Base-by-base conservation (phyloP, 192 early-diverging fungal species). In the Rhizophagus clarus region DNA sequence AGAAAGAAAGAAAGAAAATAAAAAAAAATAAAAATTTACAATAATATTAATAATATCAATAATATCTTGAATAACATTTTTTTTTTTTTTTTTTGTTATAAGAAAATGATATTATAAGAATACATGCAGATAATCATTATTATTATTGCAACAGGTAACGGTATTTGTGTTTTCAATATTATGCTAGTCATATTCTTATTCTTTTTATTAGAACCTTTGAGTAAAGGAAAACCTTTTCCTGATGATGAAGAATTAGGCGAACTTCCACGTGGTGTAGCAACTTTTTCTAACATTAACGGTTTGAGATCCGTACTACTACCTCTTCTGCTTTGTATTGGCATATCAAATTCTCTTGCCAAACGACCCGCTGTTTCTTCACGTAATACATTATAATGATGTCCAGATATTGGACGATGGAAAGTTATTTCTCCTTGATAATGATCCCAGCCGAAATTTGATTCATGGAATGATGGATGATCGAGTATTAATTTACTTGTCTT, bases 401-500 rank as follows among this genome's bases (percentile, higher is more conserved):
- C 75, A 0, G 75, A 17, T 12, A 64, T 26, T 2, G 32, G n/a
- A 8, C 47, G 22, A 11, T 77, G 62, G 14, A 77, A 61, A 1
- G 6, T 77, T 11, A 77, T 77, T 20, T 51, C 34, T 0, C 75
- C 75, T 63, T 64, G 32, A 45, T 77, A 77, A n/a, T 24, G 14
- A 66, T 64, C 61, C 75, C 75, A 77, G 24, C 75, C 75, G 12
- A 61, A 77, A 64, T 40, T 32, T 11, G 56, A 31, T 17, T 64
- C 61, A 63, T 77, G 29, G 10, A 77, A 77, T 26, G 14, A 77
- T 37, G 75, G 75, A 77, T 77, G 75, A 64, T 77, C 75, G 24
- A 77, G 61, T 45, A 77, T 29, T 29, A 77, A 51, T 15, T 37
- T 42, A 24, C 61, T 64, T 4, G 75, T 77, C 31, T 77, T 77